Conservation (phyloP, 331 rosid genomes). For the Quercus lobata region DNA sequence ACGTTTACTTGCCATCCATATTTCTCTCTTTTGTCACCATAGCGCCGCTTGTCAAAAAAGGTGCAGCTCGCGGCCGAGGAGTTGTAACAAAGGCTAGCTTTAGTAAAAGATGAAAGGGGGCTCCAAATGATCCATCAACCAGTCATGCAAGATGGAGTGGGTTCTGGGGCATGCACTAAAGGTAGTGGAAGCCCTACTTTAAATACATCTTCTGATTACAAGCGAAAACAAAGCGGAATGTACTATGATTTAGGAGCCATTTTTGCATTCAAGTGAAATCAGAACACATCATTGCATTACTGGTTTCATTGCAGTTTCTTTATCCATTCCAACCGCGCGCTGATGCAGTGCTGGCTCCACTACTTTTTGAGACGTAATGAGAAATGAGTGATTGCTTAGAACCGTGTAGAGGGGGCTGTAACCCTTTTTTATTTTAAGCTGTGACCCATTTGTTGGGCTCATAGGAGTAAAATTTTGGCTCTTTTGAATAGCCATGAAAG, state of each 20-base stretch:
- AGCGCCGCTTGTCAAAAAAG: no score
- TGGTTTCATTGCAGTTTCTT: not conserved
- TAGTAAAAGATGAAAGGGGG: conserved; percentile 50
- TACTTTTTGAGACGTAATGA: not conserved
- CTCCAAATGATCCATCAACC: conserved; percentile 61
- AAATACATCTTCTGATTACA: conserved; percentile 44
- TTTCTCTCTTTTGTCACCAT: no score
- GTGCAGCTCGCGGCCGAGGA: no score
- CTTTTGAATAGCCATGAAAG: not conserved
- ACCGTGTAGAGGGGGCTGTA: not conserved
- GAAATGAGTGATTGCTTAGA: not conserved
- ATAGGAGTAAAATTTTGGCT: not conserved
- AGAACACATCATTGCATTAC: not conserved
- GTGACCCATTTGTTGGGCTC: not conserved
- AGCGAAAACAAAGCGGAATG: conserved; percentile 48
- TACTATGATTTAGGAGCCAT: conserved; percentile 78
- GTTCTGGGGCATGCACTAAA: conserved; percentile 47
- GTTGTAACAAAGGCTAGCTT: conserved; percentile 60
- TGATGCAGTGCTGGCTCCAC: not conserved
- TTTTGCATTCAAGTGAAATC: conserved; percentile 72
- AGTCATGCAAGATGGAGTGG: conserved; percentile 57
- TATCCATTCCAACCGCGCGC: not conserved
- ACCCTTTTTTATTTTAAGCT: not conserved
- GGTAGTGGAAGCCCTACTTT: conserved; percentile 58
- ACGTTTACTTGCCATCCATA: no score